Conservation (phyloP, 768 basidiomycete species). For the Termitomyces sp. region DNA sequence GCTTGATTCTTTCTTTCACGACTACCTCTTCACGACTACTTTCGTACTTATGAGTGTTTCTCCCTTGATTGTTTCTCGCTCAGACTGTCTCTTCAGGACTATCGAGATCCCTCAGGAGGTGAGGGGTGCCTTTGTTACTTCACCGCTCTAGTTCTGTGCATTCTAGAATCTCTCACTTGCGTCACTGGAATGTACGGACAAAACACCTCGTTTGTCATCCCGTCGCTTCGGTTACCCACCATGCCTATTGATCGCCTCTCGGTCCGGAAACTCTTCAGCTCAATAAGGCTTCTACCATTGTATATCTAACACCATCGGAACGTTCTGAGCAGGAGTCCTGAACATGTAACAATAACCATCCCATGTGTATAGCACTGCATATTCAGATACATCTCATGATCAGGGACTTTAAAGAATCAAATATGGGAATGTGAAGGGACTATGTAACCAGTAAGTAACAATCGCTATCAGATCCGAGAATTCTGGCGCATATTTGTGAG, state of each 20-base stretch:
- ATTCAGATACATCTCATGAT: background rate
- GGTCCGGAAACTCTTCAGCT: background rate
- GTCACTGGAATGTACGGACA: background rate
- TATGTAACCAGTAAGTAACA: too few species aligned
- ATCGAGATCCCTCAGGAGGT: constrained; percentile 1
- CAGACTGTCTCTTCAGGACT: constrained; percentile 2
- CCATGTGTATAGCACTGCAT: background rate
- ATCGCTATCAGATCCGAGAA: background rate
- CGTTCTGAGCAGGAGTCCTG: background rate
- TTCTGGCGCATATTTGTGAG: background rate
- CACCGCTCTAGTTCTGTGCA: background rate
- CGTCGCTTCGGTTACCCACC: background rate
- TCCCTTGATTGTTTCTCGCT: constrained; percentile 6
- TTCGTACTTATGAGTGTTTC: background rate
- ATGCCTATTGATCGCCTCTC: background rate
- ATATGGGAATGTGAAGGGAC: background rate
- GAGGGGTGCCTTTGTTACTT: background rate
- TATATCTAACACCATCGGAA: background rate
- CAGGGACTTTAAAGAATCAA: background rate
- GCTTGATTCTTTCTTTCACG: background rate
- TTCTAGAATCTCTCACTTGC: background rate
- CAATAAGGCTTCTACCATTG: background rate
- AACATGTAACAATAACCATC: background rate
- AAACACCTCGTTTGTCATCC: background rate
- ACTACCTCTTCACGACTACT: background rate